phyloP scores from a whole-genome alignment of 2,329 filamentous ascomycete species.

The Xylariaceae sp. region DNA sequence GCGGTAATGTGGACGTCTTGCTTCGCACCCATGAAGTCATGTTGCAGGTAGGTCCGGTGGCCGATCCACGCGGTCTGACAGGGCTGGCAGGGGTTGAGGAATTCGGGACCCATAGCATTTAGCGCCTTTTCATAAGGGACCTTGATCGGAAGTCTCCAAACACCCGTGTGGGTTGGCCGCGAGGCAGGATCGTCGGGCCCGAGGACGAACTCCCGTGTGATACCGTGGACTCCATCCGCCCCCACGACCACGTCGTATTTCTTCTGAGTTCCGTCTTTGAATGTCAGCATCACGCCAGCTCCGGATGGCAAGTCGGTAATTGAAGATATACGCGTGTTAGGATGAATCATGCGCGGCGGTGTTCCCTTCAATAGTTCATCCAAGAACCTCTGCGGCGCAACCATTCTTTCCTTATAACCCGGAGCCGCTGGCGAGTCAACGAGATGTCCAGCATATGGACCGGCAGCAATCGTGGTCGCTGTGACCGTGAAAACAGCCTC shows the following conservation, averaged over 20 bases:
- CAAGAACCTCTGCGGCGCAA: slow-evolving; percentile 28
- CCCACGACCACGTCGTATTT: slow-evolving; percentile 31
- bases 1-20: slow-evolving; percentile 28
- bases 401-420: slow-evolving; percentile 17
- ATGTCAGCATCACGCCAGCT: slow-evolving; percentile 21
- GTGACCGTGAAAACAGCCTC: slow-evolving; percentile 24
- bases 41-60: slow-evolving; percentile 26
- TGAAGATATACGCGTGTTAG: slow-evolving; percentile 24
- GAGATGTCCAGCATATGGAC: slow-evolving; percentile 22
- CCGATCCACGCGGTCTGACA: slow-evolving; percentile 29
- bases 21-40: slow-evolving; percentile 24
- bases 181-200: slow-evolving; percentile 21
- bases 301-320: slow-evolving; percentile 20
- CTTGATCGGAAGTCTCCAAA: slow-evolving; percentile 28
- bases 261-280: slow-evolving; percentile 28
- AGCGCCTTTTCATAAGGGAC: slow-evolving; percentile 27
- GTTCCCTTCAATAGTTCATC: slow-evolving; percentile 25
- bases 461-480: slow-evolving; percentile 22
- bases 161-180: slow-evolving; percentile 23
- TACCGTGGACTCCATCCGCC: slow-evolving; percentile 26
- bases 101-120: slow-evolving; percentile 26
- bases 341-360: slow-evolving; percentile 27
- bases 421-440: slow-evolving; percentile 13
- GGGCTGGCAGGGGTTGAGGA: slow-evolving; percentile 25
- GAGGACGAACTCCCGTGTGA: slow-evolving; percentile 26